Evolutionary conservation across 305 asterid genomes (phyloP).

Genomic region (Fraxinus latifolia): DNA sequence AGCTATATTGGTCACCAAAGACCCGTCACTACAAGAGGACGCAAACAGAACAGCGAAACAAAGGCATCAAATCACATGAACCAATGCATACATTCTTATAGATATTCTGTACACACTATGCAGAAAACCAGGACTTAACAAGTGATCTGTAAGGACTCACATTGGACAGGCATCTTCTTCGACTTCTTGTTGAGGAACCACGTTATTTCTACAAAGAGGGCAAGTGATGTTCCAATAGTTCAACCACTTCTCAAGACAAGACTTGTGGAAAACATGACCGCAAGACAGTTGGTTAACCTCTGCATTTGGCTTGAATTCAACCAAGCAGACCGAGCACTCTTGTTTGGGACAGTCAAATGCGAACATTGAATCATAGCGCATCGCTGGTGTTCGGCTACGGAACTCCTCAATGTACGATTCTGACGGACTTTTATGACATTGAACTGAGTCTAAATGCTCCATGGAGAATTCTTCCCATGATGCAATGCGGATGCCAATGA

Average conservation of each 20-base stretch:
- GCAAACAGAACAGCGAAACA: slow-evolving; percentile 49
- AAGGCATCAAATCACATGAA: slow-evolving; percentile 24
- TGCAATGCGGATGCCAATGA: slow-evolving; percentile 64
- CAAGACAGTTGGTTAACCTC: slow-evolving; percentile 75
- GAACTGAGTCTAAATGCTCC: slow-evolving; percentile 43
- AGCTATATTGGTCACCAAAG: slow-evolving; percentile 36
- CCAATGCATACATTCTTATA: neutral
- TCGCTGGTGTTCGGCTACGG: slow-evolving; percentile 55
- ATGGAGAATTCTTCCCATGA: slow-evolving; percentile 63
- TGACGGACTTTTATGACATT: slow-evolving; percentile 48
- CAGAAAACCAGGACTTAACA: slow-evolving; percentile 29
- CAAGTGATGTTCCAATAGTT: slow-evolving; percentile 82
- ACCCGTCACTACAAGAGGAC: slow-evolving; percentile 82
- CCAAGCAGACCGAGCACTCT: slow-evolving; percentile 84
- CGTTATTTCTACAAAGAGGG: slow-evolving; percentile 82
- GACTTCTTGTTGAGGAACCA: slow-evolving; percentile 65
- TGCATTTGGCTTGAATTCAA: slow-evolving; percentile 58
- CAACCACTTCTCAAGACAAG: slow-evolving; percentile 86
- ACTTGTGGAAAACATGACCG: slow-evolving; percentile 80
- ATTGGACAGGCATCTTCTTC: slow-evolving; percentile 76
- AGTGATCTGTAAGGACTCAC: slow-evolving; percentile 39
- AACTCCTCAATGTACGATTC: slow-evolving; percentile 77
- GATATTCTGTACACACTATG: slow-evolving; percentile 33
- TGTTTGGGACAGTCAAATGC: slow-evolving; percentile 28
- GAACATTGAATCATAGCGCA: slow-evolving; percentile 50